These are phyloP conservation scores for Leccinum variabile DNA, from an alignment of 1,284 basidiomycete genomes.

Conservation along the genomic window DNA sequence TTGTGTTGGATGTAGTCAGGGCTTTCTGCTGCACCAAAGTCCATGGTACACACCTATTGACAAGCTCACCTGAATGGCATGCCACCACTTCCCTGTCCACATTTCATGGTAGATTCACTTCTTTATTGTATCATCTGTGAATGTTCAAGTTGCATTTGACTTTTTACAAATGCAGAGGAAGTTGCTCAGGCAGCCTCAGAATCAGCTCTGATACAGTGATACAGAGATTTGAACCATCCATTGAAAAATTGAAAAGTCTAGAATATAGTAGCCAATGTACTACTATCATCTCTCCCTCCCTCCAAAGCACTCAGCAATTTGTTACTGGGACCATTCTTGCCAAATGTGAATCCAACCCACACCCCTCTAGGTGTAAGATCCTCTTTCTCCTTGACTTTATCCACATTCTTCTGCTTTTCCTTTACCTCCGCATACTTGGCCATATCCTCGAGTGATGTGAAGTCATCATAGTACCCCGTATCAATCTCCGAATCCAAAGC, in stretches of 20 bases:
- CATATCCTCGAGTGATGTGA: constrained; percentile 92
- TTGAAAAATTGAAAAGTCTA: constrained; percentile 26
- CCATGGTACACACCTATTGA: no score
- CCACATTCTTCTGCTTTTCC: constrained; percentile 96
- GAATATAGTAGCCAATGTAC: constrained; percentile 68
- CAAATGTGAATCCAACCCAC: constrained; percentile 98
- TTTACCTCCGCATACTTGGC: constrained; percentile 97
- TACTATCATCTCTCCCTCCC: constrained; percentile 45
- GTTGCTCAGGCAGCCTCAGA: no score
- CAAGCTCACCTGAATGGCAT: no score
- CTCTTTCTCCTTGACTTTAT: constrained; percentile 86
- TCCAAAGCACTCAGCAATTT: constrained; percentile 39
- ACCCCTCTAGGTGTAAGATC: constrained; percentile 74
- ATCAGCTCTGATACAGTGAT: no score
- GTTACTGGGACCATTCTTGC: constrained; percentile 73
- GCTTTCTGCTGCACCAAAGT: no score
- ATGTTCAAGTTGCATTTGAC: no score
- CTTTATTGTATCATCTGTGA: no score
- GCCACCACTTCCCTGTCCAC: no score
- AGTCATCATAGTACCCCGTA: constrained; percentile 99
- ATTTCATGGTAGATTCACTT: no score
- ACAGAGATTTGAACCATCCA: no score
- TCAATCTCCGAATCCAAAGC: constrained; percentile 94
- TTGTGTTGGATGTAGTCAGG: no score
- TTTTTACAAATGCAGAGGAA: no score